Percentiles rank a stretch among this genome's conserved stretches.
phyloP scores from a whole-genome alignment of 73 alveolate species.

The Paramecium tetraurelia region DNA sequence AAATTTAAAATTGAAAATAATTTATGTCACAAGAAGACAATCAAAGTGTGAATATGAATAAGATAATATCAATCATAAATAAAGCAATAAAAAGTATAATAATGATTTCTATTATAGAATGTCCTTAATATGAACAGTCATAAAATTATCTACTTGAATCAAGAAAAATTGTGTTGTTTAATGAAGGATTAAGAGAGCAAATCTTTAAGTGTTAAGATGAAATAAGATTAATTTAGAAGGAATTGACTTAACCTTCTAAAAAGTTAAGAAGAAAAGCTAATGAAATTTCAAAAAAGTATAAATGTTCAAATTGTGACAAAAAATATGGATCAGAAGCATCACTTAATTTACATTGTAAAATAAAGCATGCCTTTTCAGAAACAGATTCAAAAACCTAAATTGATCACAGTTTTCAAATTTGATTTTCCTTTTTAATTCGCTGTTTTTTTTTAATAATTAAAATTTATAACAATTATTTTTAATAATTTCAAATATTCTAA shows the following conservation, averaged over 20 bases:
- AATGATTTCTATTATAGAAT: neutral
- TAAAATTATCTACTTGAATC: neutral
- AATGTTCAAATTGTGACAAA: constrained; percentile 28
- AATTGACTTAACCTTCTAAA: neutral
- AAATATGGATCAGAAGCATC: constrained; percentile 53
- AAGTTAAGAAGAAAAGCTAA: constrained; percentile 16
- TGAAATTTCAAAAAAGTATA: constrained; percentile 42
- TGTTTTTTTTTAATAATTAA: neutral
- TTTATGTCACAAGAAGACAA: neutral
- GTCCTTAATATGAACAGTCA: neutral
- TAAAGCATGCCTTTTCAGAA: constrained; percentile 40
- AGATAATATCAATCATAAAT: neutral
- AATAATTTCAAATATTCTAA: constrained; percentile 70
- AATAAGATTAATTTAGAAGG: neutral
- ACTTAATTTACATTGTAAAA: constrained; percentile 45
- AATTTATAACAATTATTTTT: neutral
- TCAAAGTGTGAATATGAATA: neutral
- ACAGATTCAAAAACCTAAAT: constrained; percentile 1
- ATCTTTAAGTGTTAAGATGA: neutral
- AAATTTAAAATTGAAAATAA: neutral
- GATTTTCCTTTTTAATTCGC: constrained; percentile 11
- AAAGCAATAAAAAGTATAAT: neutral
- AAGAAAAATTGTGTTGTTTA: neutral
- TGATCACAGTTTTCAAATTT: constrained; percentile 16
- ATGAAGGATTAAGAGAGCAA: neutral